Evolutionary conservation across 1,284 basidiomycete genomes (phyloP).

Genomic region (Coniferiporia sulphurascens): DNA sequence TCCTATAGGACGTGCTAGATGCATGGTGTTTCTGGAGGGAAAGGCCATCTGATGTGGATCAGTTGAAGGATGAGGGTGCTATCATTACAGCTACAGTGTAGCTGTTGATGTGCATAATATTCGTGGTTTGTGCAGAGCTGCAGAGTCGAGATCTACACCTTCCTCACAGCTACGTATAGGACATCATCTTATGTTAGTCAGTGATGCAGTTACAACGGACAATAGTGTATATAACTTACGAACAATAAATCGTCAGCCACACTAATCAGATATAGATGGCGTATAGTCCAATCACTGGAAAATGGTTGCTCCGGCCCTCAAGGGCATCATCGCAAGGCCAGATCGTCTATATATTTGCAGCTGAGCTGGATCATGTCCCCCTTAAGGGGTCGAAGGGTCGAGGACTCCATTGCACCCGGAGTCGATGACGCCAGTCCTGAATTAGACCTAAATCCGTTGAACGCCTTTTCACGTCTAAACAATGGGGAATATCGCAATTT

Average conservation of each 20-base stretch:
- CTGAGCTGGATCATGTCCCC: conserved; percentile 58
- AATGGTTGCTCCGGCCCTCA: conserved; percentile 74
- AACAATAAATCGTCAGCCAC: neutral
- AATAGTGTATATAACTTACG: neutral
- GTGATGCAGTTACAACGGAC: neutral
- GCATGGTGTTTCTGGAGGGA: conserved; percentile 15
- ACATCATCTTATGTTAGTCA: too few species aligned
- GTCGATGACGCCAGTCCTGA: too few species aligned
- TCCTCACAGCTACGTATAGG: too few species aligned
- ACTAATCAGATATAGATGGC: conserved; percentile 48
- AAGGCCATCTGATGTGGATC: neutral
- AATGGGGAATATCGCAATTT: neutral
- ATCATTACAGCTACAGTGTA: too few species aligned
- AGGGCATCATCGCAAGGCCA: conserved; percentile 67
- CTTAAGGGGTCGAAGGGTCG: conserved; percentile 28
- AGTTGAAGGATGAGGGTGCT: too few species aligned
- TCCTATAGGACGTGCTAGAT: conserved; percentile 10
- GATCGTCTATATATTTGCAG: conserved; percentile 73
- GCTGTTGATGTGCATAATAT: too few species aligned
- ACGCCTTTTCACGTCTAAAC: neutral
- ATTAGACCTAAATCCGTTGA: neutral
- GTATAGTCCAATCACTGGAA: conserved; percentile 75
- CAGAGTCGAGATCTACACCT: too few species aligned
- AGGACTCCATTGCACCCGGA: neutral
- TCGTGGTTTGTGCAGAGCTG: too few species aligned